Conservation (phyloP, 208 protist genomes). For the Acanthamoeba triangularis region DNA sequence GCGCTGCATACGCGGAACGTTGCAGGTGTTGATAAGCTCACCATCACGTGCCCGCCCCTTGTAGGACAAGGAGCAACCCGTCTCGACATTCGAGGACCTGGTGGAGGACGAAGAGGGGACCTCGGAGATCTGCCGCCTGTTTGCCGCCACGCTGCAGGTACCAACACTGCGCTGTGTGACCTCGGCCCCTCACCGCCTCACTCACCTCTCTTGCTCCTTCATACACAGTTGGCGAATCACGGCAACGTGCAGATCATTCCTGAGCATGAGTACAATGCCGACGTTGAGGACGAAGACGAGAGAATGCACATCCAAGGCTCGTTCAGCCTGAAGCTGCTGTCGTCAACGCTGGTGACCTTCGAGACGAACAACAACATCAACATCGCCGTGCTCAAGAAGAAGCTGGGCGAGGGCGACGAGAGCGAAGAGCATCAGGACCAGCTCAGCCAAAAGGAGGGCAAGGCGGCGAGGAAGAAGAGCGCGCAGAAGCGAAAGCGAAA, state of each 20-base stretch:
- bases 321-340: slow-evolving; percentile 66
- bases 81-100: slow-evolving; percentile 27
- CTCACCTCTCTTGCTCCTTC: not conserved
- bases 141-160: slow-evolving; percentile 74
- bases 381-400: slow-evolving; percentile 49
- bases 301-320: slow-evolving; percentile 55
- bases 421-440: slow-evolving; percentile 46
- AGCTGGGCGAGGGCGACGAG: slow-evolving; percentile 63
- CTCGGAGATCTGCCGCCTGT: slow-evolving; percentile 68
- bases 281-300: slow-evolving; percentile 18
- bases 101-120: slow-evolving; percentile 44
- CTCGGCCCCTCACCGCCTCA: not conserved
- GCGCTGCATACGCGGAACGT: not conserved
- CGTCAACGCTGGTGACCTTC: slow-evolving; percentile 69
- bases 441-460: not conserved
- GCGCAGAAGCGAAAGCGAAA: slow-evolving; percentile 53
- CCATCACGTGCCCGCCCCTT: not conserved
- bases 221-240: slow-evolving; percentile 50
- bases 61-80: slow-evolving; percentile 42
- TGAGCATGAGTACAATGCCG: not conserved
- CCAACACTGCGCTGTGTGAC: not conserved
- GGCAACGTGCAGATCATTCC: slow-evolving; percentile 77
- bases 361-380: slow-evolving; percentile 73
- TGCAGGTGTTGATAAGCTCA: not conserved
- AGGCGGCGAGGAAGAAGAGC: not conserved